phyloP scores from a whole-genome alignment of 805 yeast genomes.

The Pichia californica region DNA sequence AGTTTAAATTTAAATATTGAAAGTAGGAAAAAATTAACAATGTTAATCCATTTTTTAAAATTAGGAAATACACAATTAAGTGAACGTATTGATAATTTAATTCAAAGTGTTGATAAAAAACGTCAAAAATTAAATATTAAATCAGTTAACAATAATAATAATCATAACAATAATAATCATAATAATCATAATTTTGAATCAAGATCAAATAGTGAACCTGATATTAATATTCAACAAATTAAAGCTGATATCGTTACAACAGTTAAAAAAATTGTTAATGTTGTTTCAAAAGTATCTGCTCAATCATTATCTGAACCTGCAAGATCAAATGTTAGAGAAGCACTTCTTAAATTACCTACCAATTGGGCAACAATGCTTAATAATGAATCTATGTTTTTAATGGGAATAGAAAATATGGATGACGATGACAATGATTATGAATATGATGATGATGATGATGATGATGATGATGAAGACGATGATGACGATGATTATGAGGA shows the following conservation, averaged over 20 bases:
- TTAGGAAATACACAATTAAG: conserved; percentile 76
- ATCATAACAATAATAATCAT: no score
- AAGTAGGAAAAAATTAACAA: conserved; percentile 66
- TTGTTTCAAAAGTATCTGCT: conserved; percentile 81
- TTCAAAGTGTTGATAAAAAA: conserved; percentile 25
- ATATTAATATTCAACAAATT: conserved; percentile 37
- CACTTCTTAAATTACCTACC: conserved; percentile 66
- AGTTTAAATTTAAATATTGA: conserved; percentile 42
- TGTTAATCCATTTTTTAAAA: conserved; percentile 72
- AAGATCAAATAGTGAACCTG: conserved; percentile 10
- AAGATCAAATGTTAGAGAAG: conserved; percentile 72
- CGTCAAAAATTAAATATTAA: conserved; percentile 11
- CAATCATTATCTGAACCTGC: conserved; percentile 71
- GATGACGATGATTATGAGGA: conserved; percentile 5
- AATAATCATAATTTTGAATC: not conserved
- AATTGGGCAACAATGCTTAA: conserved; percentile 48
- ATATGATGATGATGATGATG: conserved; percentile 12
- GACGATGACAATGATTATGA: conserved; percentile 16
- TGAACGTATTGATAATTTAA: conserved; percentile 53
- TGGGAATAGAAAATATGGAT: conserved; percentile 16
- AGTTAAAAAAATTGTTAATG: conserved; percentile 78
- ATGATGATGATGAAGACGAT: conserved; percentile 10
- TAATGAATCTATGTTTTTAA: conserved; percentile 10
- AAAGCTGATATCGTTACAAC: conserved; percentile 83
- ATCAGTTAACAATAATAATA: not conserved